phyloP scores from a whole-genome alignment of 140 eudicot species.

The Cichorium intybus region DNA sequence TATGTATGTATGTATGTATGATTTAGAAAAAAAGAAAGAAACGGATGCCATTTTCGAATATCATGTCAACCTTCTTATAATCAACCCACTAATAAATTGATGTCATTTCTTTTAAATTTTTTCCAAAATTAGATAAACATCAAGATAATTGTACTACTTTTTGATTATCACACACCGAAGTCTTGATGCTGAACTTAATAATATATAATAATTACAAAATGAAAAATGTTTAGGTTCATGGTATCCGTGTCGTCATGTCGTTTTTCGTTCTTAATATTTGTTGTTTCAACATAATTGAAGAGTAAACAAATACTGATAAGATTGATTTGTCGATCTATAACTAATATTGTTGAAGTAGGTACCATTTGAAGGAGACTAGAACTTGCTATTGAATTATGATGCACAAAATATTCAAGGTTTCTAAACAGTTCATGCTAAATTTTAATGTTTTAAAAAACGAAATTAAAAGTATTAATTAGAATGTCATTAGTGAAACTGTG shows the following conservation, averaged over 20 bases:
- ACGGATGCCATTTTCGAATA: slow-evolving; percentile 12
- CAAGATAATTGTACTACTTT: slow-evolving; percentile 23
- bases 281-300: not conserved
- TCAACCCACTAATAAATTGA: slow-evolving; percentile 23
- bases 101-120: slow-evolving; percentile 24
- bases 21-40: slow-evolving; percentile 3
- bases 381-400: not conserved
- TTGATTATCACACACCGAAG: slow-evolving; percentile 17
- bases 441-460: not conserved
- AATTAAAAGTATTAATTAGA: not conserved
- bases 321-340: not conserved
- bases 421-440: not conserved
- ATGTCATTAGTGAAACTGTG: slow-evolving; percentile 23
- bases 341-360: not conserved
- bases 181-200: not conserved
- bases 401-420: not conserved
- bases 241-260: not conserved
- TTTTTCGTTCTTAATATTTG: not conserved
- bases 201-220: not conserved
- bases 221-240: not conserved
- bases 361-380: not conserved
- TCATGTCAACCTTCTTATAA: slow-evolving; percentile 19
- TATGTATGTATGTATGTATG: not conserved
- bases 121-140: slow-evolving; percentile 32
- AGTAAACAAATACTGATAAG: not conserved